Evolutionary conservation across 2,329 filamentous ascomycete genomes (phyloP), one percentile per base, ranked within the genome.

Genomic region (Aspergillus ruber): DNA sequence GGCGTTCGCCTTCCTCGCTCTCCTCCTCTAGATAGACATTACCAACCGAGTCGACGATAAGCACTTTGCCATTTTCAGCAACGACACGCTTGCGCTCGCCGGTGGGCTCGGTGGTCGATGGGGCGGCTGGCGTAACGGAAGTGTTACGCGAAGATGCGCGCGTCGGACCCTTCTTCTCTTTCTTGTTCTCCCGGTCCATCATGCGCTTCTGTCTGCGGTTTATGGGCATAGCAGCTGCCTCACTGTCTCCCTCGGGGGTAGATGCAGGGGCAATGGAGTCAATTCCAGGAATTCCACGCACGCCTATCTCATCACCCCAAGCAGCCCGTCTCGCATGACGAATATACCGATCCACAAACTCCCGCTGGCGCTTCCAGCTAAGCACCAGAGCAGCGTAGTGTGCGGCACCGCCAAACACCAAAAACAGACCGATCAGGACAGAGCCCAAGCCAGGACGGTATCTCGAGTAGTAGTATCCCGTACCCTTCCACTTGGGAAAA

Each of bases 391-490:
- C 85, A 43, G 88, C 74, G 72, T 96, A 98, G 73, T 98, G 93
- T 33, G 87, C 84, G 25, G 76, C 87, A 53, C 93, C 93, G 48
- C 90, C 91, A 44, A 86, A 81, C 45, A 88, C 81, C 53, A 95
- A 67, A 69, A 97, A 89, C 36, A 95, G 73, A 42, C 91, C 90
- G 21, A 85, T 51, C 44, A 97, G 70, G 41, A 95, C 93, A 12
- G 87, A 87, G 50, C 88, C 89, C 40, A 97, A 75, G 7, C 93
- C 93, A 1, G 93, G 93, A 17, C 93, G 82, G 78, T 91, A 96
- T 49, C 93, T 84, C 61, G 83, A 84, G 75, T 98, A 98, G 79
- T 97, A 98, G 79, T 98, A 98, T 53, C 93, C 91, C 40, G 91
- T 96, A 49, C 93, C 93, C 74, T 91, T 90, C 93, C 93, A 98